Percentiles rank a stretch among this genome's conserved stretches.
These are phyloP conservation scores for Fusarium coicis DNA, from an alignment of 2,329 filamentous ascomycete genomes.

Conservation along the genomic window DNA sequence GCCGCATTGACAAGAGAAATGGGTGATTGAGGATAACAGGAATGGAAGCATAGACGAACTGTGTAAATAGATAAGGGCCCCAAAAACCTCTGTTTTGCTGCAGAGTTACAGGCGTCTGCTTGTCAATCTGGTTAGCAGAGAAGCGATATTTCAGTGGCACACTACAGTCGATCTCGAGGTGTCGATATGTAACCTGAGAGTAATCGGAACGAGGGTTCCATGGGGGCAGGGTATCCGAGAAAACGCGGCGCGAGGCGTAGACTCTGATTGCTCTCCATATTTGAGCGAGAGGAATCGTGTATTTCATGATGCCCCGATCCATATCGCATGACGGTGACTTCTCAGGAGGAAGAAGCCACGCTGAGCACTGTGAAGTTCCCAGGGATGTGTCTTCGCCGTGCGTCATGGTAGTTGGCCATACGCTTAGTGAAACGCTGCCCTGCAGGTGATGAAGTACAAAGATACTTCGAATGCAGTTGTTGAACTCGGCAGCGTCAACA, in stretches of 20 bases:
- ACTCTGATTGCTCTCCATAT: neutral
- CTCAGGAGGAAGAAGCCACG: neutral
- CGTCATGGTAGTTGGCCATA: neutral
- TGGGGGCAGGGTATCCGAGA: neutral
- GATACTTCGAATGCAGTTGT: neutral
- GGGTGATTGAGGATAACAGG: constrained; percentile 1
- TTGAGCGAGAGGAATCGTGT: neutral
- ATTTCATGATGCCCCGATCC: neutral
- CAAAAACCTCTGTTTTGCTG: neutral
- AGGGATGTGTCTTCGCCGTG: neutral
- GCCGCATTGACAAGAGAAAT: neutral
- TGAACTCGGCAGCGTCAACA: neutral
- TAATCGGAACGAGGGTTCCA: constrained; percentile 4
- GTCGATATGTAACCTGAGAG: neutral
- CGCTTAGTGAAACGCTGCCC: neutral
- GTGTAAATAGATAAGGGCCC: neutral
- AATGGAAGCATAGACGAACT: neutral
- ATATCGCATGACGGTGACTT: neutral
- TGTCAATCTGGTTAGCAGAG: neutral
- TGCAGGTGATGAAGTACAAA: neutral
- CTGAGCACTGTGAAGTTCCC: neutral
- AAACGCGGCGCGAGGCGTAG: neutral
- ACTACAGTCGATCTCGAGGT: neutral
- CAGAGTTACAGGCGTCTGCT: neutral
- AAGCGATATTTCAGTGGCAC: neutral